Evolutionary conservation across 2,329 filamentous ascomycete genomes (phyloP), one percentile per base, ranked within the genome.

Genomic region (Botrytis aclada): DNA sequence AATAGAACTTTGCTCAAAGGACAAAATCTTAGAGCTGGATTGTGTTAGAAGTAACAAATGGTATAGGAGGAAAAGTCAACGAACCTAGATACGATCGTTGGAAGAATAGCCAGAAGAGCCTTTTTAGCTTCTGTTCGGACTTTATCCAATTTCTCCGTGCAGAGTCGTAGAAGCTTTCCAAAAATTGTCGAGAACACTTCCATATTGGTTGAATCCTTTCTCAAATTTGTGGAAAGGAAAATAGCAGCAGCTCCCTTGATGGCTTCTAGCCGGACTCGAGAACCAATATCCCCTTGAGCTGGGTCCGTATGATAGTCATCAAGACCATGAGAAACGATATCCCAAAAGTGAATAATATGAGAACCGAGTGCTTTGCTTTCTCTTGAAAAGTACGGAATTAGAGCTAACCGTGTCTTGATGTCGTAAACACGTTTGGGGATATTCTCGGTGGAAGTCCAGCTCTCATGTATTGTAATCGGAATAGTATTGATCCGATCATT

Each of bases 281-380:
- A 97, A 8, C 96, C 96, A 66, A 98, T 88, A 79, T 99, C 96
- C 25, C 96, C 96, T 72, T 94, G 87, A 22, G 95, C 91, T n/a
- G 37, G 34, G 76, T 93, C 95, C 5, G 93, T 95, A 0, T 93
- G 97, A 79, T 98, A 98, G 80, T 99, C 95, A 76, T 95, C 92
- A 41, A 99, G 83, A 0, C 91, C 89, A 58, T 87, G 86, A 0
- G 82, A 79, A 14, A 92, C 81, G 20, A 81, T 74, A 29, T 73
- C 32, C 12, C 74, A 61, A 51, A 80, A 77, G 1, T 65, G 37
- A 9, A 56, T 20, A 14, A 74, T 56, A 54, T 76, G 69, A 2
- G 69, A 73, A 1, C 74, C 47, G 12, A 79, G 63, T 7, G 87
- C 80, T 9, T 82, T 82, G 72, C 85, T 86, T 7, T 67, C 47